Evolutionary conservation across 768 basidiomycete species (phyloP).

Genomic region (Sarcomyxa edulis): DNA sequence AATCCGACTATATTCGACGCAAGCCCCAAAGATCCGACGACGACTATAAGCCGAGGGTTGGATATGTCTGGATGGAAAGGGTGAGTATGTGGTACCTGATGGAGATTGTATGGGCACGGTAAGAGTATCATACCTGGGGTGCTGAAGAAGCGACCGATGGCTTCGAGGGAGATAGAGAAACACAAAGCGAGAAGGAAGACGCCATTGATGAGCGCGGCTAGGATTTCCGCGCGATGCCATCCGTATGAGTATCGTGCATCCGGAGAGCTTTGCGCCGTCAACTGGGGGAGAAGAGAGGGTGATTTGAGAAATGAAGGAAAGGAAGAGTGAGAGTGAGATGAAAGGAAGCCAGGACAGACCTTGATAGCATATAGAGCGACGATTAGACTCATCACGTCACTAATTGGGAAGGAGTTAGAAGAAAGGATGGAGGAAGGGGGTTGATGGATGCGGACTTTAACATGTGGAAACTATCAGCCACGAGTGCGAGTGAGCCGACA

Average conservation of each 20-base stretch:
- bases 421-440: no score
- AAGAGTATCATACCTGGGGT: no score
- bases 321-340: constrained; percentile 5
- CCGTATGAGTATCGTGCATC: constrained; percentile 91
- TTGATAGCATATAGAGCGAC: constrained; percentile 96
- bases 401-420: constrained; percentile 32
- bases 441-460: constrained; percentile 67
- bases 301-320: constrained; percentile 4
- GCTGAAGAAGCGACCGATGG: constrained; percentile 70
- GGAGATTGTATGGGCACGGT: constrained; percentile 13
- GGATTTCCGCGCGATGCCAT: constrained; percentile 98
- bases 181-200: constrained; percentile 96
- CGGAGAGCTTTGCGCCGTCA: constrained; percentile 51
- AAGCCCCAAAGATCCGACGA: constrained; percentile 87
- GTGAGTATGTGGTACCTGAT: constrained; percentile 6
- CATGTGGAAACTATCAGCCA: constrained; percentile 99
- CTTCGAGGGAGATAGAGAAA: constrained; percentile 92
- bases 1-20: constrained; percentile 90
- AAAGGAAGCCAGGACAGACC: constrained; percentile 25
- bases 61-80: constrained; percentile 60
- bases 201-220: constrained; percentile 93
- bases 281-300: constrained; percentile 31
- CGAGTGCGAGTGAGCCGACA: constrained; percentile 91
- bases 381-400: constrained; percentile 93
- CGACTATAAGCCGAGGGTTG: constrained; percentile 81